Percentiles rank a stretch among this genome's conserved stretches.
These are phyloP conservation scores for Leptomonas seymouri DNA, from an alignment of 208 protist species.

Conservation along the genomic window DNA sequence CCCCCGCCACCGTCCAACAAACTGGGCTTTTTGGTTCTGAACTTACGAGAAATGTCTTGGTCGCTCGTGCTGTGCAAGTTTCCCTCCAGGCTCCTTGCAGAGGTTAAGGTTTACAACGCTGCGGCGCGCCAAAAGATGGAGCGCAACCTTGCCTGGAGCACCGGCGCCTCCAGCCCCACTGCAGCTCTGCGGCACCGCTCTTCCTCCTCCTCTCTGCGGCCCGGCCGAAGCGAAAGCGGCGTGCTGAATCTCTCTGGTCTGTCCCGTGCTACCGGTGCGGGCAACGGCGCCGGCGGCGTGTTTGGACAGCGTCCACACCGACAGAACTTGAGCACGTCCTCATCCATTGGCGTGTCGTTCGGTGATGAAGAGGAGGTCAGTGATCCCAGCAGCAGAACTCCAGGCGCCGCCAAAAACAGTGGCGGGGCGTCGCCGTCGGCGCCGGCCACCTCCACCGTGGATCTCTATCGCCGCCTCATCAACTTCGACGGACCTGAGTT, in stretches of 20 bases:
- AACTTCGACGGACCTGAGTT: slow-evolving; percentile 68
- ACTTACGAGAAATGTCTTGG: slow-evolving; percentile 73
- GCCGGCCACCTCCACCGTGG: not conserved
- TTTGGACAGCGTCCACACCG: slow-evolving; percentile 12
- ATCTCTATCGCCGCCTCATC: slow-evolving; percentile 44
- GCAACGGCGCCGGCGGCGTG: not conserved
- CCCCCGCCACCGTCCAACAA: slow-evolving; percentile 16
- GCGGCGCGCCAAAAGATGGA: slow-evolving; percentile 27
- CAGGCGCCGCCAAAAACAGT: not conserved
- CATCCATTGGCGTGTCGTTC: slow-evolving; percentile 4
- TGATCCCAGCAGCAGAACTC: not conserved
- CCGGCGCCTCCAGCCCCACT: not conserved
- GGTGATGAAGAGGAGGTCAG: not conserved
- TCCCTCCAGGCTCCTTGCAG: slow-evolving; percentile 40
- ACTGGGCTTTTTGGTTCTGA: slow-evolving; percentile 78
- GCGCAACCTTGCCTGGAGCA: not conserved
- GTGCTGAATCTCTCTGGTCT: slow-evolving; percentile 5
- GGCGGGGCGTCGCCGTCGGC: slow-evolving; percentile 6
- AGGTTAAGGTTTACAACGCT: slow-evolving; percentile 38
- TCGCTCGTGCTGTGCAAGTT: slow-evolving; percentile 71
- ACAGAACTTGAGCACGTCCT: slow-evolving; percentile 11
- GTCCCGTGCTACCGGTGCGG: not conserved
- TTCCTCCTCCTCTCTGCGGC: not conserved
- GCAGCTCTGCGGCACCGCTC: not conserved
- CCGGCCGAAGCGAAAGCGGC: slow-evolving; percentile 7